Evolutionary conservation across 2,329 filamentous ascomycete species (phyloP).

Genomic region (Diaporthe nobilis): DNA sequence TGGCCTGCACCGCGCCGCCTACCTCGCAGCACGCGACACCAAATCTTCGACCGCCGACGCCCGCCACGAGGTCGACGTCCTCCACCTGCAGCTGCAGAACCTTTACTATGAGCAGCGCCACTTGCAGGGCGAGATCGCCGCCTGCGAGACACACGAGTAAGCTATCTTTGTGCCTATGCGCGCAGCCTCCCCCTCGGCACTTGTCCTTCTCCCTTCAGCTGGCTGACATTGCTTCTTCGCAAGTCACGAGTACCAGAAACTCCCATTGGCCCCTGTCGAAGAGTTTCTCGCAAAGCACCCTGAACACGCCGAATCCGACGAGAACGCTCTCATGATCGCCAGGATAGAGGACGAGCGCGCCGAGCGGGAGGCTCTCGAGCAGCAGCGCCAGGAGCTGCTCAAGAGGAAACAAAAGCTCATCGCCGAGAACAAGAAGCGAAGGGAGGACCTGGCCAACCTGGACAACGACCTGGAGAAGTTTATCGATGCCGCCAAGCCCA

Average conservation of each 20-base stretch:
- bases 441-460: conserved; percentile 91
- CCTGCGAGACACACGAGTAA: conserved; percentile 93
- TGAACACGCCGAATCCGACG: conserved; percentile 78
- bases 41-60: conserved; percentile 90
- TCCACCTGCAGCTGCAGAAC: conserved; percentile 95
- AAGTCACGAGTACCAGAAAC: conserved; percentile 88
- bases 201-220: not conserved
- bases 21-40: conserved; percentile 85
- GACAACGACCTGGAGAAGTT: conserved; percentile 95
- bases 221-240: conserved; percentile 9
- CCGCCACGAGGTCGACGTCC: conserved; percentile 88
- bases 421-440: conserved; percentile 87
- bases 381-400: conserved; percentile 82
- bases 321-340: conserved; percentile 88
- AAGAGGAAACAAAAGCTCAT: conserved; percentile 76
- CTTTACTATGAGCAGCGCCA: conserved; percentile 96
- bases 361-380: conserved; percentile 87
- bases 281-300: conserved; percentile 85
- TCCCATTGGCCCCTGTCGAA: conserved; percentile 87
- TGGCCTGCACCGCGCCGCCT: conserved; percentile 84
- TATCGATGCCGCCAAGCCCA: conserved; percentile 91
- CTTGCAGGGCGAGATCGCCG: conserved; percentile 88
- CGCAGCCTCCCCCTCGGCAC: too few relatives aligned
- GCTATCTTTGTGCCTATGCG: conserved; percentile 51
- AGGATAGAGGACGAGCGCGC: conserved; percentile 92